Evolutionary conservation across 352 stramenopile genomes (phyloP), one percentile per base, ranked within the genome.

Genomic region (Blastocystis sp.): DNA sequence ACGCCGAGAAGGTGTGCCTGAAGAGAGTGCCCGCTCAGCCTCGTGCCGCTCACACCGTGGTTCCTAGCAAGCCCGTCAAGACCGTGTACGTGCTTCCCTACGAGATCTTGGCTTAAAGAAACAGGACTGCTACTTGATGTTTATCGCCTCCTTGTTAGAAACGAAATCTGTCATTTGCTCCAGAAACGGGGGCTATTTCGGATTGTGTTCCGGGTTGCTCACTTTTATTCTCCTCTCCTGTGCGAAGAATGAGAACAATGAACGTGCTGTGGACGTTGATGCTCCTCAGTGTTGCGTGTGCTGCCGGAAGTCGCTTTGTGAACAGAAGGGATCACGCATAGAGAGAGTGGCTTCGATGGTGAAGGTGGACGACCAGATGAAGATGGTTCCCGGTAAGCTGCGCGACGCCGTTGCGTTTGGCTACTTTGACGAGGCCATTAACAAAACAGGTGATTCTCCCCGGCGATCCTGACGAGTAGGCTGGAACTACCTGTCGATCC

Each of bases 11-110:
- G 91, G 91, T 96, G 50, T 93, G 95, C 90, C 95, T 99, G 91
- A 99, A 99, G 95, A 94, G 97, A 91, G 91, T 94, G 79, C 96
- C 96, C 55, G 95, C 92, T 85, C 94, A 96, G 93, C 97, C 97
- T 41, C 79, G 62, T 79, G 61, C 39, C 66, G 35, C 35, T 70
- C 67, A 80, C 45, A 79, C 50, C 26, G 79, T 89, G 3, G 79
- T 79, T 66, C 79, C 79, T 45, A 69, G 51, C 51, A 89, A 89
- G 79, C 63, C 63, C 29, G 70, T 89, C 29, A 89, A 80, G 63
- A 89, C 79, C 13, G 79, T 89, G 4, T 80, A 77, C 60, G 63
- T 80, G 29, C 79, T 89, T 55, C 79, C 79, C 60, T 89, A 89
- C 41, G 79, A 89, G 31, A 80, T 89, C 79, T 51, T 89, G 41